Evolutionary conservation across 306 rosid genomes (phyloP), one percentile per base, ranked within the genome.

Genomic region (Prunus fruticosa): DNA sequence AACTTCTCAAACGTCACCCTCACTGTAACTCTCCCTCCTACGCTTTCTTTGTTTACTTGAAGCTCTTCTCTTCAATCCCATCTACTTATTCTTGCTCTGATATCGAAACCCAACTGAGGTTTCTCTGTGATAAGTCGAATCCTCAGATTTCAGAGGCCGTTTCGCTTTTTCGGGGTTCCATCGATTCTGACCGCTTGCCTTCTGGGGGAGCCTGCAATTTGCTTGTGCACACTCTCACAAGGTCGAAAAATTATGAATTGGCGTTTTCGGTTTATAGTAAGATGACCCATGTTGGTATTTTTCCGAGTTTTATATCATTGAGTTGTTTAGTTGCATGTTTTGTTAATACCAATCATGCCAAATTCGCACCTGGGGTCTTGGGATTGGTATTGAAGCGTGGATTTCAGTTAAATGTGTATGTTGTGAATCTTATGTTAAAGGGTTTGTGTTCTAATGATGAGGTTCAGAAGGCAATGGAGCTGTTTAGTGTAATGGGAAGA

Each of bases 341-440:
- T 23, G 85, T 89, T 51, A 78, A 75, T 28, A 43, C 74, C 75
- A 86, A 62, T 12, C 71, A 80, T 67, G 86, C 84, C 8, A 67
- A 82, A 25, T 84, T 81, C 5, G 89, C 91, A 1, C 53, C 80
- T 68, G 92, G 90, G 43, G 97, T 86, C 1, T 41, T 89, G 69
- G 90, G 92, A 5, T 30, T 89, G 82, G 82, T 95, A 30, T 53
- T 89, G 1, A 90, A 92, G 84, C 83, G 84, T 46, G 97, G 96
- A 43, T 95, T 57, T 77, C 47, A 32, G 23, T 79, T 89, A 63
- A 76, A 86, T 61, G 78, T 80, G 4, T 83, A 63, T 78, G 85
- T 82, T 47, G 0, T 74, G 68, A 95, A 88, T 67, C 80, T 89
- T 66, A 75, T 89, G 78, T 65, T 95, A 43, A 92, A 87, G 84